phyloP scores from a whole-genome alignment of 2,329 filamentous ascomycete species.

The Tympanopsis confertula region DNA sequence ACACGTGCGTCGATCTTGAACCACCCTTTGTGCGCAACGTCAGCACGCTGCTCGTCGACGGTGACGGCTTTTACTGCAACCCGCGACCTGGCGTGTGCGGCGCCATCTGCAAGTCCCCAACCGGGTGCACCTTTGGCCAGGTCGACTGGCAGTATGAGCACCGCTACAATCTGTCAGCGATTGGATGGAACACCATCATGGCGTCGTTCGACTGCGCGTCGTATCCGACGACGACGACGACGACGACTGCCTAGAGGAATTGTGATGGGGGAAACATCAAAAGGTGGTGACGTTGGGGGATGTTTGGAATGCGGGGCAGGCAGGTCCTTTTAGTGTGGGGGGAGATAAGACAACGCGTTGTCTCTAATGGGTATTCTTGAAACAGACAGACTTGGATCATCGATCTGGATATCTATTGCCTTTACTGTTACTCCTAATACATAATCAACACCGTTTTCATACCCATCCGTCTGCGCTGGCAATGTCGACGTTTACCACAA shows the following conservation, averaged over 20 bases:
- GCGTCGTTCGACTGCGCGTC: constrained; percentile 22
- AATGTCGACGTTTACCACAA: too few relatives aligned
- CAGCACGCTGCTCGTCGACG: constrained; percentile 37
- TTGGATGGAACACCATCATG: constrained; percentile 29
- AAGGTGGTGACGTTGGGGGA: too few relatives aligned
- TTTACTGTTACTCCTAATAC: too few relatives aligned
- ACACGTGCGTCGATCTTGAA: constrained; percentile 32
- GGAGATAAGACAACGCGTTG: too few relatives aligned
- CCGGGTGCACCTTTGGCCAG: constrained; percentile 37
- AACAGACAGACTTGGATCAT: too few relatives aligned
- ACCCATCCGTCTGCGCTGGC: too few relatives aligned
- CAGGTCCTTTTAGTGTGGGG: too few relatives aligned
- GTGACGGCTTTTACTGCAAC: constrained; percentile 33
- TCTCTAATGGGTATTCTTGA: too few relatives aligned
- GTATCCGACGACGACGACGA: constrained; percentile 12
- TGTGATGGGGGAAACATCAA: neutral
- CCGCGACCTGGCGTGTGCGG: constrained; percentile 27
- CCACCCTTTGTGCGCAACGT: constrained; percentile 26
- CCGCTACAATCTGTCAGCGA: constrained; percentile 33
- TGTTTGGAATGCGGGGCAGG: too few relatives aligned
- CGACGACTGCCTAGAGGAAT: constrained; percentile 2
- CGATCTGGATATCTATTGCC: too few relatives aligned
- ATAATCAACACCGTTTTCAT: too few relatives aligned
- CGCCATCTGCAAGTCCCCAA: constrained; percentile 33
- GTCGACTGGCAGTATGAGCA: constrained; percentile 30